Evolutionary conservation across 169 alveolate species (phyloP), one percentile per base, ranked within the genome.

Genomic region (Plasmodium malariae): DNA sequence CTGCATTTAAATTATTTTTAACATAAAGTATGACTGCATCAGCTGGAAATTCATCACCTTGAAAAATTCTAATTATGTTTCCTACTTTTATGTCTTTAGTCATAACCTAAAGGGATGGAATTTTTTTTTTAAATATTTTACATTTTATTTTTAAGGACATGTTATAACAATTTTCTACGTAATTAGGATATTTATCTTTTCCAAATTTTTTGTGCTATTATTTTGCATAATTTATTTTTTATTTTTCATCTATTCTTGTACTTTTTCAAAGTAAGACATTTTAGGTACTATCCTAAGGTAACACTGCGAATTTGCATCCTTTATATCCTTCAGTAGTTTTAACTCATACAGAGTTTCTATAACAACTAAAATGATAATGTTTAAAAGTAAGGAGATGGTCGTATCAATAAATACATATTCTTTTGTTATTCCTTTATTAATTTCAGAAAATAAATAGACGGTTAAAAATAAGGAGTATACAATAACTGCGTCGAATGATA

Each of bases 11-110:
- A 86, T 86, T 86, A 28, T 86, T 70, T 37, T 86, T 70, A 37
- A 49, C 72, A 72, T 86, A 70, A 9, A 86, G 87, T 32, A 86
- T 86, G 17, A 86, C 92, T 1, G 34, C 92, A 86, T 86, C 92
- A 9, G 92, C 92, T 60, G 92, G 92, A 21, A 86, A 86, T 19
- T 86, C 92, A 40, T 86, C 87, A 3, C 76, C 92, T 59, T 70
- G 68, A 36, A 62, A 86, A 19, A 86, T 49, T 17, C 92, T 19
- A 69, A 86, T 86, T 37, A 86, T 86, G 55, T 86, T 72, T 12
- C 92, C 92, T 34, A 86, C 92, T 30, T 86, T 86, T 55, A 86
- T 86, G 26, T 86, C 92, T 17, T 86, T 86, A 6, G 92, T 86
- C 74, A 65, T 86, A 36, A 86, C 92, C 92, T 86, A 69, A 69